phyloP scores from a whole-genome alignment of 2,329 filamentous ascomycete species.

The Aspergillus sp. region DNA sequence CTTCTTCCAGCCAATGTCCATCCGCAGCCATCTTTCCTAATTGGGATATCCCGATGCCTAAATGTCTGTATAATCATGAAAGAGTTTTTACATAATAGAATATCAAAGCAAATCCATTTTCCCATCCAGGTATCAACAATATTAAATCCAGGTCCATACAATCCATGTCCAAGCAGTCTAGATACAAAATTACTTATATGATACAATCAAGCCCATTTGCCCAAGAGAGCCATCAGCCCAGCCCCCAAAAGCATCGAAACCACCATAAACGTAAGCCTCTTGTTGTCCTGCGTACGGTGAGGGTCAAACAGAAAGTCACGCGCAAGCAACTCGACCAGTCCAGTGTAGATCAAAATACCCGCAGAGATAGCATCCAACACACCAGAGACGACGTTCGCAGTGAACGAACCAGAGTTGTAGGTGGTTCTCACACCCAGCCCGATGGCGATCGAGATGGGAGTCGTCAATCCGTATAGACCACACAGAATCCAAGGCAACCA shows the following conservation, averaged over 20 bases:
- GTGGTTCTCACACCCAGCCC: constrained; percentile 45
- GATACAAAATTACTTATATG: too few species aligned
- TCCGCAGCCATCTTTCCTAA: too few species aligned
- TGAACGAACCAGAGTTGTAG: constrained; percentile 38
- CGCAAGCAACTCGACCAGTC: constrained; percentile 47
- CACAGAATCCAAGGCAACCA: constrained; percentile 50
- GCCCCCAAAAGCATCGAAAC: constrained; percentile 36
- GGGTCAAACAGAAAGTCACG: constrained; percentile 49
- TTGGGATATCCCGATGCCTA: too few species aligned
- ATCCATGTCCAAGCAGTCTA: too few species aligned
- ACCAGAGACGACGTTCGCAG: constrained; percentile 42
- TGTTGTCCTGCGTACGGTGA: constrained; percentile 36
- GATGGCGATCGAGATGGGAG: constrained; percentile 45
- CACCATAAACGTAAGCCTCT: constrained; percentile 41
- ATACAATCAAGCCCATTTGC: constrained; percentile 44
- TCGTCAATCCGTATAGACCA: constrained; percentile 47
- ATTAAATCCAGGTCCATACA: too few species aligned
- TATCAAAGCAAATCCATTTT: too few species aligned
- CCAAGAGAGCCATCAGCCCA: constrained; percentile 46
- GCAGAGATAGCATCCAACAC: constrained; percentile 45
- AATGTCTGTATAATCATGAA: too few species aligned
- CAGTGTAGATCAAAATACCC: constrained; percentile 48
- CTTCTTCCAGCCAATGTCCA: too few species aligned
- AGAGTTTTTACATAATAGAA: too few species aligned
- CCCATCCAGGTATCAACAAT: too few species aligned